Percentiles rank a stretch among this genome's conserved stretches.
These are phyloP conservation scores for Stephanodiscus triporus DNA, from an alignment of 108 stramenopile species.

Conservation along the genomic window DNA sequence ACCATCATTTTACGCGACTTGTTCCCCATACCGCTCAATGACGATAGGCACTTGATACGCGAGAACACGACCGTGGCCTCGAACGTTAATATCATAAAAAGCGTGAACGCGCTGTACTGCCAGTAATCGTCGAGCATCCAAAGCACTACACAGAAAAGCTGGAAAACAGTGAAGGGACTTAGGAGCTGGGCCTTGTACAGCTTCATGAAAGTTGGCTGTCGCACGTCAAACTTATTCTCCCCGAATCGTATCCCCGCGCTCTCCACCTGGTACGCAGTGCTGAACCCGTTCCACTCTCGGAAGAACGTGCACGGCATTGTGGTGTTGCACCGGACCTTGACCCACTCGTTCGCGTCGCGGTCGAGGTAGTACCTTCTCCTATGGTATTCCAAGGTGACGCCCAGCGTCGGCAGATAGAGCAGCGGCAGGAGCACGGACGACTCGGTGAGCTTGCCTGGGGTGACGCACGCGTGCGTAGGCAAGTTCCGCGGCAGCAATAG, in stretches of 20 bases:
- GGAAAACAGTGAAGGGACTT: constrained; percentile 93
- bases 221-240: constrained; percentile 84
- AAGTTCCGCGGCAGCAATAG: constrained; percentile 49
- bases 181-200: constrained; percentile 94
- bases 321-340: constrained; percentile 89
- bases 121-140: constrained; percentile 98
- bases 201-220: constrained; percentile 89
- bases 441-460: constrained; percentile 66
- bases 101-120: constrained; percentile 90
- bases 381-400: constrained; percentile 92
- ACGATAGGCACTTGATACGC: constrained; percentile 69
- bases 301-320: constrained; percentile 75
- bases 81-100: constrained; percentile 93
- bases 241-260: constrained; percentile 89
- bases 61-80: constrained; percentile 94
- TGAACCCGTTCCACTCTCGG: constrained; percentile 76
- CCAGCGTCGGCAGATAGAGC: constrained; percentile 76
- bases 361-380: constrained; percentile 78
- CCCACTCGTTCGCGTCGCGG: constrained; percentile 58
- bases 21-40: constrained; percentile 84
- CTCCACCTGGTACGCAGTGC: constrained; percentile 56
- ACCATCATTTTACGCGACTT: constrained; percentile 72
- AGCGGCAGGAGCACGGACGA: constrained; percentile 67
- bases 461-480: constrained; percentile 79
- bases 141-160: constrained; percentile 88